These are phyloP conservation scores for Botryotinia convoluta DNA, from an alignment of 2,329 filamentous ascomycete genomes.

Conservation along the genomic window DNA sequence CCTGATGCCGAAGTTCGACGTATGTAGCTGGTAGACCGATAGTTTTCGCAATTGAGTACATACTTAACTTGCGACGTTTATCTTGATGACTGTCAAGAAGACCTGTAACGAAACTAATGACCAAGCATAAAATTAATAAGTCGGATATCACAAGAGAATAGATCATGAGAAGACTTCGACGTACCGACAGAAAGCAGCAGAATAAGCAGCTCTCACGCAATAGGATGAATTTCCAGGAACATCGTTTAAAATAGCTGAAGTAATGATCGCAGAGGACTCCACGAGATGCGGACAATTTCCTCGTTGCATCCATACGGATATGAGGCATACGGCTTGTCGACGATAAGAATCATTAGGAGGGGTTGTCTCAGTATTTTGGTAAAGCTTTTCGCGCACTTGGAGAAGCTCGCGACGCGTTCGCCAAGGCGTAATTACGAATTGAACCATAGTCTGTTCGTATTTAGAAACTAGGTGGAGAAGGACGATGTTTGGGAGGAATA, in stretches of 20 bases:
- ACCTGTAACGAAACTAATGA: slow-evolving; percentile 70
- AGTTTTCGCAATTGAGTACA: slow-evolving; percentile 68
- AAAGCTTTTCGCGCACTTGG: slow-evolving; percentile 62
- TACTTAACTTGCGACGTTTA: slow-evolving; percentile 64
- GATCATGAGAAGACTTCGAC: slow-evolving; percentile 35
- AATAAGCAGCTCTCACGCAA: slow-evolving; percentile 66
- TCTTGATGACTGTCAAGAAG: slow-evolving; percentile 72
- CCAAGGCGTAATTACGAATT: slow-evolving; percentile 74
- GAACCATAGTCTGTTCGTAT: slow-evolving; percentile 51
- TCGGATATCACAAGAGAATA: background rate
- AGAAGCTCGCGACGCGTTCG: slow-evolving; percentile 64
- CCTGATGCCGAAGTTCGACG: slow-evolving; percentile 85
- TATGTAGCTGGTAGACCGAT: slow-evolving; percentile 73
- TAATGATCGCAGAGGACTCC: slow-evolving; percentile 73
- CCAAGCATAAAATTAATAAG: background rate
- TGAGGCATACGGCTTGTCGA: slow-evolving; percentile 52
- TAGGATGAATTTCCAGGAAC: slow-evolving; percentile 44
- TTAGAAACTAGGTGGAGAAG: background rate
- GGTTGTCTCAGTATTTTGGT: slow-evolving; percentile 41
- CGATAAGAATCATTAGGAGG: slow-evolving; percentile 56
- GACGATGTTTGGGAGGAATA: background rate
- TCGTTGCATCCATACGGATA: slow-evolving; percentile 69
- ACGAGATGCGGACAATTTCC: slow-evolving; percentile 75
- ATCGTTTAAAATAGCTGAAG: slow-evolving; percentile 67
- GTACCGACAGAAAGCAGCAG: slow-evolving; percentile 71